Conservation (phyloP, 2,329 filamentous ascomycete genomes). For the Exophiala sp. region DNA sequence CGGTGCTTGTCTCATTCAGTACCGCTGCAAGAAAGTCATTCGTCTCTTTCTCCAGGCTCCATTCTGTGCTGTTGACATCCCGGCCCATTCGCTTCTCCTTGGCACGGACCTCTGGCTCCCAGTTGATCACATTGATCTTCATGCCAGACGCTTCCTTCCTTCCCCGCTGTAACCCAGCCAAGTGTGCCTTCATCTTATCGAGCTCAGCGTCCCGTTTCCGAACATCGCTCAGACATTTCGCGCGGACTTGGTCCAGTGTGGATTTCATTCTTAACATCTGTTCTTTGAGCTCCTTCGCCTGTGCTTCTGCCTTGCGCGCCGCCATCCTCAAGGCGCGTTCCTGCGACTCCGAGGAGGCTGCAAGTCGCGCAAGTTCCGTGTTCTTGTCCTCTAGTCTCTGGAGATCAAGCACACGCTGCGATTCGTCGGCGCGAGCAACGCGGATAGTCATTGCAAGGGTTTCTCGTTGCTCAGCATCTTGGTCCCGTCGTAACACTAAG, state of each 20-base stretch:
- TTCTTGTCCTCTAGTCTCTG: slow-evolving; percentile 51
- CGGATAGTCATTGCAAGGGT: slow-evolving; percentile 72
- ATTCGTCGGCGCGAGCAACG: slow-evolving; percentile 65
- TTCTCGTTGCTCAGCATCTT: slow-evolving; percentile 84
- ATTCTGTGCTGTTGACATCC: slow-evolving; percentile 50
- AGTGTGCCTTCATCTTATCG: slow-evolving; percentile 78
- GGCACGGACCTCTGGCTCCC: slow-evolving; percentile 32
- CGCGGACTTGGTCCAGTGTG: slow-evolving; percentile 73
- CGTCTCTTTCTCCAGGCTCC: slow-evolving; percentile 76
- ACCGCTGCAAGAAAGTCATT: slow-evolving; percentile 79
- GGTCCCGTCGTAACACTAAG: slow-evolving; percentile 80
- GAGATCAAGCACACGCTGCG: slow-evolving; percentile 66
- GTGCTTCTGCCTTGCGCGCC: slow-evolving; percentile 66
- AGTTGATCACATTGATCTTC: slow-evolving; percentile 46
- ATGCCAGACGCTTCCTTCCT: slow-evolving; percentile 42
- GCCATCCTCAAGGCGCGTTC: slow-evolving; percentile 64
- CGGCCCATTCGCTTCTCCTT: slow-evolving; percentile 33
- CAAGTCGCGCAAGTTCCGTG: slow-evolving; percentile 51
- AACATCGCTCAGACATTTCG: slow-evolving; percentile 83
- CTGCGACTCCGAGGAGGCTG: slow-evolving; percentile 60
- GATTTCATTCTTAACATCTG: slow-evolving; percentile 74
- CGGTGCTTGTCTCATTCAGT: slow-evolving; percentile 63
- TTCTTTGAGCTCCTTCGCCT: slow-evolving; percentile 71
- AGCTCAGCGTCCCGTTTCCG: slow-evolving; percentile 86
- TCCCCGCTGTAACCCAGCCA: slow-evolving; percentile 63